phyloP scores from a whole-genome alignment of 495 filamentous ascomycete species.

The Cryomyces antarcticus region DNA sequence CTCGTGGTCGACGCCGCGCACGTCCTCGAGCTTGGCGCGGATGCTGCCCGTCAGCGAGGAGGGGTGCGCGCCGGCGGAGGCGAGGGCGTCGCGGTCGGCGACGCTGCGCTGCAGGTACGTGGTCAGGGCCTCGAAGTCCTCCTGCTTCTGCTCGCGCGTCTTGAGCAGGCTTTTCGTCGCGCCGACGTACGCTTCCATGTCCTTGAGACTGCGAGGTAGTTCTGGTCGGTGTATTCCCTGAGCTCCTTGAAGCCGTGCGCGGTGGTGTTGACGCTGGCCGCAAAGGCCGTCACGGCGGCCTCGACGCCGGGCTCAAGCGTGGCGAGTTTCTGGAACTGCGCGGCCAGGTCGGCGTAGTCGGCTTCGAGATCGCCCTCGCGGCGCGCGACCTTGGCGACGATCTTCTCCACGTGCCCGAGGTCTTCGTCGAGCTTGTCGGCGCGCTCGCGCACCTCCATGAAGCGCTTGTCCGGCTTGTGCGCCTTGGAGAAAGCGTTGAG shows the following conservation, averaged over 20 bases:
- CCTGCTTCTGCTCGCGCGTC: conserved; percentile 88
- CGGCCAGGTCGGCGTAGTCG: conserved; percentile 74
- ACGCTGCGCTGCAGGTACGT: conserved; percentile 86
- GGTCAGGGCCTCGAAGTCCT: conserved; percentile 88
- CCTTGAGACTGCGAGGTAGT: conserved; percentile 75
- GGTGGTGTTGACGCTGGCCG: conserved; percentile 66
- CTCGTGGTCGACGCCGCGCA: conserved; percentile 91
- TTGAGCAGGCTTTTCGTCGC: conserved; percentile 75
- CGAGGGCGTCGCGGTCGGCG: conserved; percentile 70
- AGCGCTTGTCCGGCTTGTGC: conserved; percentile 84
- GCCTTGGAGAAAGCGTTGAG: conserved; percentile 94
- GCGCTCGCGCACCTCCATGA: conserved; percentile 83
- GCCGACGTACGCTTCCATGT: conserved; percentile 81
- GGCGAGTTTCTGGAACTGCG: conserved; percentile 83
- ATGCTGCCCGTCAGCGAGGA: conserved; percentile 52
- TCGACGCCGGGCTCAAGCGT: conserved; percentile 78
- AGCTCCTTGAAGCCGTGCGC: conserved; percentile 49
- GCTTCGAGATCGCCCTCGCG: conserved; percentile 75
- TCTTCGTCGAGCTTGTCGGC: conserved; percentile 93
- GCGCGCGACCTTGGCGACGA: conserved; percentile 70
- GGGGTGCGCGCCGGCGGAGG: conserved; percentile 32
- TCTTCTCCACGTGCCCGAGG: conserved; percentile 78
- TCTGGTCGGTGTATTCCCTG: conserved; percentile 85
- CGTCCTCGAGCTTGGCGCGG: conserved; percentile 86
- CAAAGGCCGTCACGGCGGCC: conserved; percentile 59